Evolutionary conservation across 2,329 filamentous ascomycete species (phyloP), one percentile per base, ranked within the genome.

Genomic region (Chalaropsis thielavioides): DNA sequence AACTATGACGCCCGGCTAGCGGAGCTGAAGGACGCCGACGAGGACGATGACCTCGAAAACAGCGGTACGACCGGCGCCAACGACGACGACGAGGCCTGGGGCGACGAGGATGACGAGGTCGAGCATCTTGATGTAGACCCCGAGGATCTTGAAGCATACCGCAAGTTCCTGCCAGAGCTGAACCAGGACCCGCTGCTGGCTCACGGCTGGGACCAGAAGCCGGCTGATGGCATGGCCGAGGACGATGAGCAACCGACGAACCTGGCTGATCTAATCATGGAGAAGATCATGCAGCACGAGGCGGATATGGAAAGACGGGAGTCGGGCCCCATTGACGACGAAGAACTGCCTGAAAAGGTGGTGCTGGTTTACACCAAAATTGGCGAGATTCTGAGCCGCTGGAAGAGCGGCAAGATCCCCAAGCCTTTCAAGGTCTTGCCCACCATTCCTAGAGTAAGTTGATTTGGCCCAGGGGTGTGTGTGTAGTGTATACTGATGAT

Each of bases 351-450:
- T 1, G 87, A 87, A 54, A 96, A 96, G 76, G 91, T 96, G 15
- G 82, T 96, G 17, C 92, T 97, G 72, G 92, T 96, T 17, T 97
- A 95, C 74, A 88, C 88, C 68, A 95, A 96, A 85, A 62, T 67
- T 31, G 66, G 66, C 54, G 66, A 67, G 63, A 65, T 67, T 58
- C 63, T 67, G 41, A 41, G 63, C 51, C 63, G 66, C 35, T 67
- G 66, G 66, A 67, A 67, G 63, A 65, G 62, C 38, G 66, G 66
- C 27, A 67, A 92, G 69, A 81, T 99, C 40, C 94, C 94, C 22
- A 99, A 99, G 76, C 92, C 92, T 0, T 95, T 99, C 81, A 97
- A 97, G 76, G 91, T 97, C 69, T 82, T 99, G 8, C 94, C 94
- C 1, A 92, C 91, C 0, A 84, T 97, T 15, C 91, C 91, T 7